These are phyloP conservation scores for Sapria himalayana DNA, from an alignment of 345 rosid species.

Conservation along the genomic window DNA sequence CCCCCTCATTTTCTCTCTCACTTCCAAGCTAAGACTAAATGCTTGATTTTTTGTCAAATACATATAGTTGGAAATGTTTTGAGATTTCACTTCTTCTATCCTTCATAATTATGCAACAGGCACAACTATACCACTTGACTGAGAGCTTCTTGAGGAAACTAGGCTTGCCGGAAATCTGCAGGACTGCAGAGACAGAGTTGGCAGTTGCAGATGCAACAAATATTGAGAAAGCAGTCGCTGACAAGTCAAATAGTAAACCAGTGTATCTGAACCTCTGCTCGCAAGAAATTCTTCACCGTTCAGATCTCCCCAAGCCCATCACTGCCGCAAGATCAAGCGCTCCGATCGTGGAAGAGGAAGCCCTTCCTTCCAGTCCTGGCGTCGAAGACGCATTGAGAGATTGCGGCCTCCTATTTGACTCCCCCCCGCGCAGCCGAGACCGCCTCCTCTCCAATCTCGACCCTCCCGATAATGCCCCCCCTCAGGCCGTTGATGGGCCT, in stretches of 20 bases:
- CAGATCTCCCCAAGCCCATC: constrained; percentile 18
- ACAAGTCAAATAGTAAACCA: constrained; percentile 67
- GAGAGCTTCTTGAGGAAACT: constrained; percentile 62
- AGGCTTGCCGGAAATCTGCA: constrained; percentile 38
- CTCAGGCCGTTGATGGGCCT: constrained; percentile 25
- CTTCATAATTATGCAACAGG: too few relatives aligned
- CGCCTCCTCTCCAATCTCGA: constrained; percentile 12
- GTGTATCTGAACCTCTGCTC: constrained; percentile 88
- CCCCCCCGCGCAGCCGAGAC: constrained; percentile 71
- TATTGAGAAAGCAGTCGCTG: constrained; percentile 61
- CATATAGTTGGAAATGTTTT: too few relatives aligned
- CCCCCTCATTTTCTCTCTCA: too few relatives aligned
- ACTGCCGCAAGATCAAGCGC: constrained; percentile 18
- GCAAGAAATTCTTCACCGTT: constrained; percentile 45
- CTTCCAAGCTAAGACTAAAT: too few relatives aligned
- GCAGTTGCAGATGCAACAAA: constrained; percentile 96
- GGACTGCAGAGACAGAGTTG: constrained; percentile 81
- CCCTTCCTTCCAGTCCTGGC: constrained; percentile 22
- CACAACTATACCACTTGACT: constrained; percentile 65
- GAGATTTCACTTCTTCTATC: too few relatives aligned
- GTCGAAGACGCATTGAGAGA: constrained; percentile 46
- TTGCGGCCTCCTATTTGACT: constrained; percentile 85
- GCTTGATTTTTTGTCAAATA: too few relatives aligned
- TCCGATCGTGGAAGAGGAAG: constrained; percentile 16
- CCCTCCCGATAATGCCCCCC: constrained; percentile 16